Percentiles rank a stretch among this genome's conserved stretches.
Evolutionary conservation across 1,284 basidiomycete genomes (phyloP).

Genomic region (Fomitopsis betulina): DNA sequence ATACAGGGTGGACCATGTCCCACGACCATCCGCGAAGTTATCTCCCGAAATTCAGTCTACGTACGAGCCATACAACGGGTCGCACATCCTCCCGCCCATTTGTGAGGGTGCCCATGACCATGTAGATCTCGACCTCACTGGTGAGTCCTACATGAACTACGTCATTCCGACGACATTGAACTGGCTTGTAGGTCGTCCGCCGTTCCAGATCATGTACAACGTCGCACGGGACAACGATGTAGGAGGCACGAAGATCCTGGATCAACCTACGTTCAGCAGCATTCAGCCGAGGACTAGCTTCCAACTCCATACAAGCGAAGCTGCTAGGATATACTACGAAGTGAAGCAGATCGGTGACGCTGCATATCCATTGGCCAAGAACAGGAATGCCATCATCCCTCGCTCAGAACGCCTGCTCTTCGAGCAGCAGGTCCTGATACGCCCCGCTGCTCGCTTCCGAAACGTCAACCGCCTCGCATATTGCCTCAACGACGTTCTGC

Average conservation of each 20-base stretch:
- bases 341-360: conserved; percentile 86
- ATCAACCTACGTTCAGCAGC: conserved; percentile 79
- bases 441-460: conserved; percentile 76
- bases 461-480: conserved; percentile 63
- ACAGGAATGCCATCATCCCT: conserved; percentile 57
- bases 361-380: conserved; percentile 73
- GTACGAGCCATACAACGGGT: conserved; percentile 60
- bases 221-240: conserved; percentile 59
- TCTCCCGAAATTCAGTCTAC: conserved; percentile 49
- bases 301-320: conserved; percentile 74
- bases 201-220: conserved; percentile 85
- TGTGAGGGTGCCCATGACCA: conserved; percentile 81
- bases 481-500: conserved; percentile 71
- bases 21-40: conserved; percentile 63
- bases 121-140: conserved; percentile 76
- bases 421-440: conserved; percentile 77
- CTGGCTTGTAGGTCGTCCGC: conserved; percentile 57
- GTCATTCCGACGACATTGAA: conserved; percentile 3
- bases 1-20: conserved; percentile 74
- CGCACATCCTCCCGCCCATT: conserved; percentile 68
- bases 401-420: conserved; percentile 64
- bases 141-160: conserved; percentile 33
- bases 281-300: conserved; percentile 81
- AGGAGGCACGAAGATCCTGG: conserved; percentile 57
- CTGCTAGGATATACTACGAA: conserved; percentile 86